Evolutionary conservation across 768 basidiomycete genomes (phyloP), one percentile per base, ranked within the genome.

Genomic region (Roridomyces roridus): DNA sequence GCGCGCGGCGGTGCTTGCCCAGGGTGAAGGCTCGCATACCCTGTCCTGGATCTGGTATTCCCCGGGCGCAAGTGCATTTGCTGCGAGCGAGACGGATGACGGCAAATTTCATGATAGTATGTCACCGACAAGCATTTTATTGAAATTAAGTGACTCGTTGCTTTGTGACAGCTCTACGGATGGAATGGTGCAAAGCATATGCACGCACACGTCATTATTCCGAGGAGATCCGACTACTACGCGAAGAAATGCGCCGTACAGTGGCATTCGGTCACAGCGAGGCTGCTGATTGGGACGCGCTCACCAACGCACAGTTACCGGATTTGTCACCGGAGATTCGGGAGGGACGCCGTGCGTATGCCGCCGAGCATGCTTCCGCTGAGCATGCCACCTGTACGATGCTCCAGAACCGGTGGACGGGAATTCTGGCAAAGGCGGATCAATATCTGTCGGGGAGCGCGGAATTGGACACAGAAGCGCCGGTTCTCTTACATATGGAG

Each of bases 211-310:
- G 36, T 6, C 55, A 49, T 8, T 66, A 56, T 57, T 20, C 35
- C 10, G 60, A 66, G 37, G 65, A 66, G 35, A 42, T 58, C 2
- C 28, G 31, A 15, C 24, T 66, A 7, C 31, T 66, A 10, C 29
- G 23, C 15, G 65, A 65, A 29, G 65, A 66, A 36, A 66, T 63
- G 64, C 39, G 57, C 18, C 51, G 57, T 21, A 47, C 46, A 4
- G 21, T 47, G 4, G 46, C 28, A 15, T 47, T 11, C n/a, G 46
- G 46, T 4, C 14, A 36, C 12, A 35, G n/a, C 7, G 34, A 21
- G 23, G 46, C 34, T 6, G 29, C 17, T 6, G 12, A 23, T 18
- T 47, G 46, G 46, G 46, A 47, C 4, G 7, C 7, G n/a, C 17
- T n/a, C 7, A n/a, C 28, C 10, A 10, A 5, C 9, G 18, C 4